Base-by-base conservation (phyloP, 176 grass and related monocot species). In the Rhynchospora breviuscula region DNA sequence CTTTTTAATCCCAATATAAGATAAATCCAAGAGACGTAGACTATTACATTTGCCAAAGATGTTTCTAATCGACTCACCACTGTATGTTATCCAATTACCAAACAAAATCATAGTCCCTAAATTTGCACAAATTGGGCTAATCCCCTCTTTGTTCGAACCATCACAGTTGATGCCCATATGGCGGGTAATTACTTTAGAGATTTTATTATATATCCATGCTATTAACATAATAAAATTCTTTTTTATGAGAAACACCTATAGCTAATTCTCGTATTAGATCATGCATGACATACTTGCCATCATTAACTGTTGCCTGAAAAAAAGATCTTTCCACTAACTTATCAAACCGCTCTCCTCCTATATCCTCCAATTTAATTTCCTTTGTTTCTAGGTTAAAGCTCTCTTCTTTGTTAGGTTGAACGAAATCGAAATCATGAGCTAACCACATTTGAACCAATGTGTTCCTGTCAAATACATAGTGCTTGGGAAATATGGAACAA, bases 381-480 rank as follows among this genome's bases (percentile, higher is more conserved):
- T 12, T 21, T 79, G 1, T 79, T 44, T 74, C 45, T 69, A 46
- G 2, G 8, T 62, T 65, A 66, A 46, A 0, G 7, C 53, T 22
- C 22, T 53, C 63, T 70, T 2, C 1, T 59, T 1, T 5, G 8
- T 26, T 11, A 11, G 80, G 15, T 67, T 85, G 66, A 40, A 86
- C 79, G 1, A 29, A 29, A 29, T 29, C 48, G 7, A 87, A 85
- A 80, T 74, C 80, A 67, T 85, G 84, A 73, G 85, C 78, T n/a
- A 88, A 84, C 91, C 91, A 90, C 85, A 92, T 92, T 12, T 90
- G 82, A 59, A 88, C 59, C 60, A 92, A 35, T 19, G 21, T 85
- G 13, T 90, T 71, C 67, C 61, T 92, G 44, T 87, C 47, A 49
- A 89, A 90, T 18, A 80, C 49, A 73, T 87, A 83, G 5, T 76